Percentiles rank a stretch among this genome's conserved stretches.
Conservation (phyloP, 768 basidiomycete genomes). For the Aureoboletus auriporus region DNA sequence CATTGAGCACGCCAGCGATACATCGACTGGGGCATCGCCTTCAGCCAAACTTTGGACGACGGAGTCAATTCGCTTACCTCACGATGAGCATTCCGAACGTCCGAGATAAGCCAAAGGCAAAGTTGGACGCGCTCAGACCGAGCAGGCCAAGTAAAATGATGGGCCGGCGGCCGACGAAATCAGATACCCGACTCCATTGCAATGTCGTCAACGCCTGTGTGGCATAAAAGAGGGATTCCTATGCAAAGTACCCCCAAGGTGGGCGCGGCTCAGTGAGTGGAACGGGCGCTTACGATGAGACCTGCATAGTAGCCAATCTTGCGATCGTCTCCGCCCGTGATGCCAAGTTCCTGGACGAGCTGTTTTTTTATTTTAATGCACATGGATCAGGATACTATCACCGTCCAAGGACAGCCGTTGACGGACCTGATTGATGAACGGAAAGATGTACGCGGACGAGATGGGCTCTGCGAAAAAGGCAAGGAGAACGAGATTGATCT, state of each 20-base stretch:
- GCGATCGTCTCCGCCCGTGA: slow-evolving; percentile 59
- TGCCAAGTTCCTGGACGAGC: slow-evolving; percentile 58
- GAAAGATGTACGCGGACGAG: slow-evolving; percentile 45
- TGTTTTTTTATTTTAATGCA: slow-evolving; percentile 15
- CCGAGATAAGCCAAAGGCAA: slow-evolving; percentile 59
- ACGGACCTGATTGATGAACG: slow-evolving; percentile 22
- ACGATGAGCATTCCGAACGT: slow-evolving; percentile 53
- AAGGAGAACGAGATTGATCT: slow-evolving; percentile 46
- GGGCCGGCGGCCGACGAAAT: slow-evolving; percentile 57
- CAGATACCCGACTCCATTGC: slow-evolving; percentile 63
- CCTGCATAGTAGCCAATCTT: slow-evolving; percentile 71
- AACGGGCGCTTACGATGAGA: slow-evolving; percentile 40
- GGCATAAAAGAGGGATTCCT: slow-evolving; percentile 63
- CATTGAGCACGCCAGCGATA: no score
- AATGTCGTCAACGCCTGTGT: slow-evolving; percentile 55
- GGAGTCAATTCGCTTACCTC: slow-evolving; percentile 34
- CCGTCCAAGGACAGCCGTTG: not conserved
- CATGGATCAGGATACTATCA: not conserved
- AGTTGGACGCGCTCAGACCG: slow-evolving; percentile 50
- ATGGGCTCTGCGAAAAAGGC: slow-evolving; percentile 56
- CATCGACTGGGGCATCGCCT: slow-evolving; percentile 26
- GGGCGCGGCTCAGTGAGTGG: not conserved
- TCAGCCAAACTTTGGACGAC: slow-evolving; percentile 1
- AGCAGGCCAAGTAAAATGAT: slow-evolving; percentile 53
- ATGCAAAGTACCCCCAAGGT: not conserved